Percentiles rank a stretch among this genome's conserved stretches.
Evolutionary conservation across 345 rosid genomes (phyloP).

Genomic region (Cardiospermum halicacabum): DNA sequence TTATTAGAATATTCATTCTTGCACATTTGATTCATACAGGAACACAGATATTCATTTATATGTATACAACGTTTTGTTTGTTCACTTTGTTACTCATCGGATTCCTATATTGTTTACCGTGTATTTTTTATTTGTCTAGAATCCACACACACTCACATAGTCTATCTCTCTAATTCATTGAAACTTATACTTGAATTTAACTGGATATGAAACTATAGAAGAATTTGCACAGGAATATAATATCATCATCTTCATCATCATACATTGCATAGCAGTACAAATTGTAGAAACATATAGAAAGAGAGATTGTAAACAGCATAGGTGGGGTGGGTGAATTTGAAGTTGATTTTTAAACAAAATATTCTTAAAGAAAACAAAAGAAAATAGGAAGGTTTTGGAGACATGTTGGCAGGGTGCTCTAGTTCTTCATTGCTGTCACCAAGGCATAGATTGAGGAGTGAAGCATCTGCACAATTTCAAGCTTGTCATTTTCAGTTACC

Average conservation of each 20-base stretch:
- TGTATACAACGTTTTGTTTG: conserved; percentile 19
- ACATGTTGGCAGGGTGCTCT: conserved; percentile 99
- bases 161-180: conserved; percentile 34
- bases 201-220: conserved; percentile 16
- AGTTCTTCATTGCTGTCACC: conserved; percentile 96
- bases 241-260: too few species aligned
- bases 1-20: conserved; percentile 14
- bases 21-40: conserved; percentile 32
- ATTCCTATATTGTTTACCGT: conserved; percentile 45
- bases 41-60: conserved; percentile 31
- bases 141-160: conserved; percentile 49
- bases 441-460: conserved; percentile 94
- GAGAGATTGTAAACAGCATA: conserved; percentile 35
- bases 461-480: conserved; percentile 73
- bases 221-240: conserved; percentile 21
- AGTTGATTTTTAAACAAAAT: conserved; percentile 12
- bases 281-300: conserved; percentile 31
- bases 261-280: conserved; percentile 21
- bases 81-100: conserved; percentile 48
- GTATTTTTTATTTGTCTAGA: conserved; percentile 25
- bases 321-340: conserved; percentile 47
- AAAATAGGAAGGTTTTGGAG: conserved; percentile 49
- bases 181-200: conserved; percentile 20
- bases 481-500: conserved; percentile 75
- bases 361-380: conserved; percentile 13